Evolutionary conservation across 306 rosid genomes (phyloP), one percentile per base, ranked within the genome.

Genomic region (Lagenaria siceraria): DNA sequence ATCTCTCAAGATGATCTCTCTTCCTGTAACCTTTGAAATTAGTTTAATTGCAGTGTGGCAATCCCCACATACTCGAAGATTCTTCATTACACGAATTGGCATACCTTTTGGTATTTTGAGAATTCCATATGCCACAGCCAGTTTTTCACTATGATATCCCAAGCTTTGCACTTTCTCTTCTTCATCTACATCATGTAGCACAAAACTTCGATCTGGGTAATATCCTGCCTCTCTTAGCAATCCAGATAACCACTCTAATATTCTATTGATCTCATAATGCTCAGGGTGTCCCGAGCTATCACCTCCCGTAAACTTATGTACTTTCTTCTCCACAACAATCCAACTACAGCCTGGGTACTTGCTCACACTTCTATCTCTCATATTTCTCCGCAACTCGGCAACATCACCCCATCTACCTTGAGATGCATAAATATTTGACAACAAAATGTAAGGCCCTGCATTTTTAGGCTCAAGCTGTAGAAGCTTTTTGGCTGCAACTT

Each of bases 1-100:
- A 75, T 79, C 82, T 55, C 82, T 79, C 69, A 79, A 61, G 46
- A 74, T 42, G 21, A 78, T 75, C 82, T 66, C 85, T 24, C 72
- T 56, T 5, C 73, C 66, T 0, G 29, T 75, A 24, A 82, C 33
- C 54, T 43, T 82, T 5, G 85, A 65, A 17, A 82, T 79, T 24
- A 82, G 48, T 64, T 78, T 82, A 21, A 78, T 75, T 40, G 74
- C 82, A 10, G 81, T 36, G 64, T 82, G 80, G 25, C 85, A 82
- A 79, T 82, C 82, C 49, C 82, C 85, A 42, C 85, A 82, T 29
- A 82, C 78, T 17, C 80, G 80, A 65, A 82, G 80, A 13, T 82
- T 82, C 54, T 78, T 82, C 70, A 78, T 80, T 24, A 82, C 82
- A 19, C 80, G 68, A 65, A 80, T 80, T 29, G 79, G 61, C 18